Conservation (phyloP, 208 protist genomes). For the Trypanosoma melophagium region DNA sequence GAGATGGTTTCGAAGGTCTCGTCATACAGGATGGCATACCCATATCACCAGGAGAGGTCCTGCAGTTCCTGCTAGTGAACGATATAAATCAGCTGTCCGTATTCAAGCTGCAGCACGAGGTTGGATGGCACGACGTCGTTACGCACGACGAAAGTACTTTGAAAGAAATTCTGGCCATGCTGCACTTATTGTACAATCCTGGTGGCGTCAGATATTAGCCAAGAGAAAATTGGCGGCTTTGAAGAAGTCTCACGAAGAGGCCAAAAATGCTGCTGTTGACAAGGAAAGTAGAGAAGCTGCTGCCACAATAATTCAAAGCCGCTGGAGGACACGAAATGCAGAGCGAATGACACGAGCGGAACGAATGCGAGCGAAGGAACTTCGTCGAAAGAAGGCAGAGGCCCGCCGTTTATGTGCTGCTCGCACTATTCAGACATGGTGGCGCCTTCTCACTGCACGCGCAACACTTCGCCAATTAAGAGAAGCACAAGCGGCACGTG, state of each 20-base stretch:
- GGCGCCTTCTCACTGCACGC: constrained; percentile 34
- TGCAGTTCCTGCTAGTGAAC: constrained; percentile 27
- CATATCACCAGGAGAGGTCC: background rate
- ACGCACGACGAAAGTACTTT: constrained; percentile 29
- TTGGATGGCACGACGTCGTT: constrained; percentile 52
- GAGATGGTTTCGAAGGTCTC: constrained; percentile 30
- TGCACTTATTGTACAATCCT: constrained; percentile 47
- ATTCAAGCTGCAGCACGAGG: constrained; percentile 70
- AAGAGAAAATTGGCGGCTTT: constrained; percentile 27
- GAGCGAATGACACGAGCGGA: constrained; percentile 26
- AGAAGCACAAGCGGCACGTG: constrained; percentile 31
- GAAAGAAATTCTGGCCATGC: constrained; percentile 33
- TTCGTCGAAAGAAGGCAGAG: constrained; percentile 24
- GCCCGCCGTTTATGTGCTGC: constrained; percentile 19
- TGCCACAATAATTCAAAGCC: constrained; percentile 62
- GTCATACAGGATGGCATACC: constrained; percentile 30
- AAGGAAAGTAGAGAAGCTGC: constrained; percentile 39
- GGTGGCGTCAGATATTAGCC: constrained; percentile 46
- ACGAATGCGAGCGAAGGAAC: constrained; percentile 14
- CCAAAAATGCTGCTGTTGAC: constrained; percentile 20
- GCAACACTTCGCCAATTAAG: constrained; percentile 21
- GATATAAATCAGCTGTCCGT: constrained; percentile 45
- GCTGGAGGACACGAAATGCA: constrained; percentile 48
- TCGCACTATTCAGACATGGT: constrained; percentile 36
- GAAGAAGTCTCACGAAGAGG: constrained; percentile 21